These are phyloP conservation scores for Candida odintsovae DNA, from an alignment of 805 yeast species.

Conservation along the genomic window DNA sequence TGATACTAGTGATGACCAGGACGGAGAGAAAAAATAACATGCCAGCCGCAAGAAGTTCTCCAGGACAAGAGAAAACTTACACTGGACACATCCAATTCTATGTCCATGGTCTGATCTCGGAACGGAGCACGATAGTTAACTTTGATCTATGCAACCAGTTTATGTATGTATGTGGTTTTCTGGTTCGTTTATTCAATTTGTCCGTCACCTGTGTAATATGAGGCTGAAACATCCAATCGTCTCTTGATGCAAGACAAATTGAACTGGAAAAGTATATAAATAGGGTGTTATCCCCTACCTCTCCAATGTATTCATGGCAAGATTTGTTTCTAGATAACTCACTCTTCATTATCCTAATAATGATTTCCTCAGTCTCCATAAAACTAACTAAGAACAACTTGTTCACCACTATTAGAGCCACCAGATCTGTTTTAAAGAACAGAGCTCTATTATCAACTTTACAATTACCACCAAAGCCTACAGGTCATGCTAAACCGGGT, in stretches of 20 bases:
- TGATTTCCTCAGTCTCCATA: background rate
- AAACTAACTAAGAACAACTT: background rate
- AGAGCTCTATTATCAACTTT: slow-evolving; percentile 19
- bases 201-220: background rate
- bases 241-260: background rate
- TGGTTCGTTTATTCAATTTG: background rate
- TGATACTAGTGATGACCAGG: background rate
- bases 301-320: no score
- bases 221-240: background rate
- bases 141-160: background rate
- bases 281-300: background rate
- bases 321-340: no score
- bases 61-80: background rate
- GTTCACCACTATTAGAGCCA: background rate
- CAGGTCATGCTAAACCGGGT: slow-evolving; percentile 31
- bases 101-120: background rate
- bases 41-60: no score
- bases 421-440: slow-evolving; percentile 2
- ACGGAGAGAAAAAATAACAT: no score
- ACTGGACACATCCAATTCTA: background rate
- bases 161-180: no score
- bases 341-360: background rate
- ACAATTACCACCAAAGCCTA: slow-evolving; percentile 30
- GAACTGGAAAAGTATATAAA: background rate
- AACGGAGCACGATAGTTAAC: background rate